Conservation (phyloP, 2,329 filamentous ascomycete species). For the Xylaria sp. region DNA sequence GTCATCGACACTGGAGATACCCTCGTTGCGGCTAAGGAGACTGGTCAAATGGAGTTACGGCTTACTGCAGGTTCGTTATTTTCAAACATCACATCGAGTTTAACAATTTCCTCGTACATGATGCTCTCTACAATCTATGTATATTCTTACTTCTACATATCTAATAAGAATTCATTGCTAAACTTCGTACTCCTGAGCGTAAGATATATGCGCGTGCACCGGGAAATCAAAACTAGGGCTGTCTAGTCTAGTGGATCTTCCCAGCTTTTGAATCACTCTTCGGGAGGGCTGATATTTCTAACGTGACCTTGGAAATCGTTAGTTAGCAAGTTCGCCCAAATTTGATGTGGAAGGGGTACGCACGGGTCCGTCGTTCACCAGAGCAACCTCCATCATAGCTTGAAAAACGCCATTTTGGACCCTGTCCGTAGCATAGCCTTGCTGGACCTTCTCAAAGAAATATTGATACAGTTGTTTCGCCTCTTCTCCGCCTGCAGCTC, state of each 20-base stretch:
- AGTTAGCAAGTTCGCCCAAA: conserved; percentile 29
- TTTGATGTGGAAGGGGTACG: conserved; percentile 35
- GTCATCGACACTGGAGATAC: conserved; percentile 22
- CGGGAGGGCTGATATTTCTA: conserved; percentile 49
- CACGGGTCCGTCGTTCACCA: conserved; percentile 86
- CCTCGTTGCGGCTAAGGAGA: conserved; percentile 5
- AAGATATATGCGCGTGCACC: neutral
- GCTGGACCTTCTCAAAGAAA: conserved; percentile 81
- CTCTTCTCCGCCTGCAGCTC: conserved; percentile 79
- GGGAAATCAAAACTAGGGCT: neutral
- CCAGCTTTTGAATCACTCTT: conserved; percentile 29
- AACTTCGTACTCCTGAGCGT: neutral
- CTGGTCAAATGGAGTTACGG: conserved; percentile 20
- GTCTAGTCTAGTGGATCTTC: conserved; percentile 12
- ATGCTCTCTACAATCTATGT: conserved; percentile 18
- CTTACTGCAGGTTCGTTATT: conserved; percentile 2
- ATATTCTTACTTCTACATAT: conserved; percentile 8
- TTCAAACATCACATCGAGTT: neutral
- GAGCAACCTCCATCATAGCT: conserved; percentile 97
- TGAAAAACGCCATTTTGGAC: conserved; percentile 98
- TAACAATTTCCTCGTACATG: neutral
- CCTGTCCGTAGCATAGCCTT: conserved; percentile 74
- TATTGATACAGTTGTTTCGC: conserved; percentile 84
- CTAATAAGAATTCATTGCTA: conserved; percentile 3
- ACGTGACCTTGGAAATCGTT: conserved; percentile 50